Evolutionary conservation across 2,329 filamentous ascomycete genomes (phyloP), one percentile per base, ranked within the genome.

Genomic region (Fusarium marasasianum): DNA sequence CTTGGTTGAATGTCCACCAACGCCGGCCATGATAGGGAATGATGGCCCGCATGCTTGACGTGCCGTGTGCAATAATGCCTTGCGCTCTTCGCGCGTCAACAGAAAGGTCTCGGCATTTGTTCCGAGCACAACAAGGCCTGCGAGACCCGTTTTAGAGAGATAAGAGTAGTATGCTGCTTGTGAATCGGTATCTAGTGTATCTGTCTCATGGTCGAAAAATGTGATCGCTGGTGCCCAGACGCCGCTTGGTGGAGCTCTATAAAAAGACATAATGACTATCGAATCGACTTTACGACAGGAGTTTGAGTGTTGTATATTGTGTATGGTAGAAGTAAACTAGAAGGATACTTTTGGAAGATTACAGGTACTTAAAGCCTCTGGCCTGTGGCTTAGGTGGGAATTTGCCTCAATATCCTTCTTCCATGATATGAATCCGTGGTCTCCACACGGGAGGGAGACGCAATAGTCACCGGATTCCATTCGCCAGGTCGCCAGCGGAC

Each of bases 1-100:
- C 70, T 86, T 86, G 12, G 89, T 92, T 9, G 89, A 91, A 80
- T 92, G 91, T 4, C 88, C 90, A 31, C 90, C 87, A 9, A 91
- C 89, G 24, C 91, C 91, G 83, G 57, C 95, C 86, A 96, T 95
- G 73, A 98, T 87, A 40, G 95, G 95, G 82, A 95, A 98, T 80
- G 95, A 92, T 1, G 94, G 93, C 0, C 95, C 95, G 44, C 96
- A 92, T 66, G 90, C 90, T 78, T 93, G 92, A 54, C 95, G 90
- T 82, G 91, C 91, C 7, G 87, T 83, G 43, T 83, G 79, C n/a
- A 93, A 84, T 5, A 92, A 84, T 44, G 84, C 82, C 60, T 83
- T 83, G 56, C 90, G 86, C 80, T 91, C 90, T 73, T 89, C 86
- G 29, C 88, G 88, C 5, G 88, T 90, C 35, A 89, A 72, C 40